Evolutionary conservation across 2,329 filamentous ascomycete genomes (phyloP), one percentile per base, ranked within the genome.

Genomic region (Rugonectria rugulosa): DNA sequence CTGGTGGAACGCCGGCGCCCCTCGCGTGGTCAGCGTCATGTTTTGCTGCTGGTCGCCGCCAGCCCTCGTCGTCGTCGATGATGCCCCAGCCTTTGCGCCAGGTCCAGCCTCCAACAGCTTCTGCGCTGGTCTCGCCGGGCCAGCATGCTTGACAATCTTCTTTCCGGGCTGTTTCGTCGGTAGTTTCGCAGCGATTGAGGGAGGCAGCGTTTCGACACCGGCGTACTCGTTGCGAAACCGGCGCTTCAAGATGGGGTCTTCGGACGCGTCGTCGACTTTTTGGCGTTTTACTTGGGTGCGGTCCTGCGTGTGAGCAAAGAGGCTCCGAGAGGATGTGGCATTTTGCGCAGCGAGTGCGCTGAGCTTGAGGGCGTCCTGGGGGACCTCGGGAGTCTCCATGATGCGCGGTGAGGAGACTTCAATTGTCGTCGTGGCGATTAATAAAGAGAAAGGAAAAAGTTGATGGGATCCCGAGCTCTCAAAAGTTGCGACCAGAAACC

Each of bases 101-200:
- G 65, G 65, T 36, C 49, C 64, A 19, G 63, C 70, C 57, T 77
- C 73, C 48, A 79, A 70, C n/a, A 78, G 69, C 61, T 77, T 78
- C 60, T 72, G 73, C 8, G 64, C 60, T 26, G 64, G 68, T 15
- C 64, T 58, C 32, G 51, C 57, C n/a, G 61, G 59, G 86, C 56
- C 53, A 41, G 59, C 62, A 17, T 87, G 84, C 73, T 87, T 90
- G 7, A 57, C 56, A 17, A 56, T 34, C 55, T 70, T 74, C 60
- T 70, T 75, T 20, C 66, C 67, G 3, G 66, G 59, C 44, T 73
- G 64, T 31, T 69, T 72, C 8, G 67, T 84, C 12, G 89, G 88
- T 73, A 93, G 89, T 71, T 93, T 95, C 19, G 90, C 88, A 29
- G 90, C 90, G 17, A 97, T 81, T 2, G 85, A 85, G 19, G 88